Conservation (phyloP, 176 grass and related monocot species). For the Oryza australiensis region DNA sequence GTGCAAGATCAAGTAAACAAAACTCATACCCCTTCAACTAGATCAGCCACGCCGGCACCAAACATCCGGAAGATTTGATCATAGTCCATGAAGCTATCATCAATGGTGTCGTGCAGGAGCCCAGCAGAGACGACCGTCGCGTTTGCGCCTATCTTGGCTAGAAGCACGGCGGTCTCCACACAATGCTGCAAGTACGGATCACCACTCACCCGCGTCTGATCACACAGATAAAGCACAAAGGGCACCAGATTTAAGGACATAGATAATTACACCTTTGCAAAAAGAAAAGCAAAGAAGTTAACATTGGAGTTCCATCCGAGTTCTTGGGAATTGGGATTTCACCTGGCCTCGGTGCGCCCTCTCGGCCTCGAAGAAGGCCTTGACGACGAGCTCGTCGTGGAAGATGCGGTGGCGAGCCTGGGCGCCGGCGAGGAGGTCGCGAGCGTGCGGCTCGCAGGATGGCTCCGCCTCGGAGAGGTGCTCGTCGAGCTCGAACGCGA, state of each 20-base stretch:
- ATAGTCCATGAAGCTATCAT: conserved; percentile 87
- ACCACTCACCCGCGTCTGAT: conserved; percentile 78
- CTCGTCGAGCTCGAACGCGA: conserved; percentile 57
- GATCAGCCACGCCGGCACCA: conserved; percentile 74
- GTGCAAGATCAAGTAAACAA: conserved; percentile 1
- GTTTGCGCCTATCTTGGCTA: conserved; percentile 78
- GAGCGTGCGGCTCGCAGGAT: conserved; percentile 44
- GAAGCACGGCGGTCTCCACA: conserved; percentile 77
- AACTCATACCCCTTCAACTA: conserved; percentile 89
- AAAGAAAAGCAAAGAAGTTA: background rate
- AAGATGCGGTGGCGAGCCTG: conserved; percentile 74
- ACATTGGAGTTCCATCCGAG: background rate
- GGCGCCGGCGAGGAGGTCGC: conserved; percentile 54
- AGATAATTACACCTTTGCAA: background rate
- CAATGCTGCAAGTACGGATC: conserved; percentile 93
- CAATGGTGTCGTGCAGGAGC: conserved; percentile 86
- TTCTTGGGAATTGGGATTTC: background rate
- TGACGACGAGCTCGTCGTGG: conserved; percentile 71
- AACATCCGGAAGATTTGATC: conserved; percentile 76
- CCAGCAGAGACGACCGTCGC: conserved; percentile 66
- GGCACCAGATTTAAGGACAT: conserved; percentile 22
- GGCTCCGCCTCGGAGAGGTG: conserved; percentile 29
- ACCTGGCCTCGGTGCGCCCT: conserved; percentile 84
- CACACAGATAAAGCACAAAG: conserved; percentile 29
- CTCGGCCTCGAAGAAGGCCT: conserved; percentile 77